phyloP scores from a whole-genome alignment of 1,139 yeast genomes.

The Hyphopichia khmerensis region DNA sequence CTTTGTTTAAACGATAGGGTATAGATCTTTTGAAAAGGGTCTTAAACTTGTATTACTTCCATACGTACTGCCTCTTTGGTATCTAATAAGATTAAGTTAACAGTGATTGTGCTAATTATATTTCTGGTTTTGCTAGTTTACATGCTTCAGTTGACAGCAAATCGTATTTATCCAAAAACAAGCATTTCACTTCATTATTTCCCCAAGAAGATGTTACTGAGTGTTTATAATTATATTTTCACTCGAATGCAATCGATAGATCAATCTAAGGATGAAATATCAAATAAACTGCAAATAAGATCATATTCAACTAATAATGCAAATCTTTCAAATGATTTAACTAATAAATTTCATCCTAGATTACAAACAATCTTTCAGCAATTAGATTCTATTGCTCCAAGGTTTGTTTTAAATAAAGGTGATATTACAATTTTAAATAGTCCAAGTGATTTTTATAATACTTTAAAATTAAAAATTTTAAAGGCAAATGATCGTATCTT shows the following conservation, averaged over 20 bases:
- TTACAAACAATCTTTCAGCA: constrained; percentile 52
- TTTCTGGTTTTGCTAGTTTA: constrained; percentile 1
- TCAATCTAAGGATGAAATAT: not conserved
- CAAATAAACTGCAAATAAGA: too few species aligned
- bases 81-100: too few species aligned
- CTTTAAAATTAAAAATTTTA: constrained; percentile 55
- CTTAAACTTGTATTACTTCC: too few species aligned
- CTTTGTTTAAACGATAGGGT: too few species aligned
- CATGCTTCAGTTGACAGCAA: constrained; percentile 2
- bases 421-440: constrained; percentile 62
- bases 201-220: constrained; percentile 13
- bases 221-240: constrained; percentile 14
- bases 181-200: too few species aligned
- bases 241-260: constrained; percentile 1
- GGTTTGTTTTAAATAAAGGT: constrained; percentile 59
- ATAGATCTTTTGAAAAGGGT: too few species aligned
- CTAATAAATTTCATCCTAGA: constrained; percentile 45
- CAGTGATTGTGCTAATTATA: not conserved
- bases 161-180: not conserved
- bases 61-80: too few species aligned
- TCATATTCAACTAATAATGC: constrained; percentile 32
- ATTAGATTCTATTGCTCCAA: constrained; percentile 66
- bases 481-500: constrained; percentile 63
- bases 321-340: constrained; percentile 13
- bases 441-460: constrained; percentile 69